A percentile compares a stretch with the other conserved stretches of the same genome.
These are phyloP conservation scores for Notholithocarpus densiflorus DNA, from an alignment of 306 rosid species.

Conservation along the genomic window DNA sequence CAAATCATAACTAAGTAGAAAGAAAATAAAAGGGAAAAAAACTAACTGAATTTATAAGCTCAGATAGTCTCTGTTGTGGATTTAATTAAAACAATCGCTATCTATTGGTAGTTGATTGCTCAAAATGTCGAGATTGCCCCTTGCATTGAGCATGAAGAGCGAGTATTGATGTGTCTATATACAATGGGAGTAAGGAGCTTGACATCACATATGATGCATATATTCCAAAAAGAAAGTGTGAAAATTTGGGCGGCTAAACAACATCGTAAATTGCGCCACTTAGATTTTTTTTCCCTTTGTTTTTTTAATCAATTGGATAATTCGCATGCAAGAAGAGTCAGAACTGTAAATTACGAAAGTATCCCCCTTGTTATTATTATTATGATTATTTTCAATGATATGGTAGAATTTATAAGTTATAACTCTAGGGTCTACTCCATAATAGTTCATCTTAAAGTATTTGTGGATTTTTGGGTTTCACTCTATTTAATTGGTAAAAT, in stretches of 20 bases:
- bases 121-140: not conserved
- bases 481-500: too few relatives aligned
- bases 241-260: slow-evolving; percentile 1
- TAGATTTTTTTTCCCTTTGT: not conserved
- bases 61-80: not conserved
- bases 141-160: not conserved
- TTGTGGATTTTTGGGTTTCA: too few relatives aligned
- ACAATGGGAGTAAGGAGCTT: not conserved
- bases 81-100: not conserved
- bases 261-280: slow-evolving; percentile 16
- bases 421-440: too few relatives aligned
- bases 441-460: too few relatives aligned
- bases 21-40: not conserved
- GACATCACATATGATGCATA: too few relatives aligned
- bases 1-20: not conserved
- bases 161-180: not conserved
- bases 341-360: not conserved
- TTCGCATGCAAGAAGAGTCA: slow-evolving; percentile 30
- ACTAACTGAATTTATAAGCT: not conserved
- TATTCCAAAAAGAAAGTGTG: not conserved
- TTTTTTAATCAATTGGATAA: slow-evolving; percentile 9
- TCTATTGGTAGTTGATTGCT: not conserved
- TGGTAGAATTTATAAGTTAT: too few relatives aligned
- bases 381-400: too few relatives aligned
- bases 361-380: not conserved